Percentiles rank a stretch among this genome's conserved stretches.
Conservation (phyloP, 768 basidiomycete species). For the Boletus rex-veris region DNA sequence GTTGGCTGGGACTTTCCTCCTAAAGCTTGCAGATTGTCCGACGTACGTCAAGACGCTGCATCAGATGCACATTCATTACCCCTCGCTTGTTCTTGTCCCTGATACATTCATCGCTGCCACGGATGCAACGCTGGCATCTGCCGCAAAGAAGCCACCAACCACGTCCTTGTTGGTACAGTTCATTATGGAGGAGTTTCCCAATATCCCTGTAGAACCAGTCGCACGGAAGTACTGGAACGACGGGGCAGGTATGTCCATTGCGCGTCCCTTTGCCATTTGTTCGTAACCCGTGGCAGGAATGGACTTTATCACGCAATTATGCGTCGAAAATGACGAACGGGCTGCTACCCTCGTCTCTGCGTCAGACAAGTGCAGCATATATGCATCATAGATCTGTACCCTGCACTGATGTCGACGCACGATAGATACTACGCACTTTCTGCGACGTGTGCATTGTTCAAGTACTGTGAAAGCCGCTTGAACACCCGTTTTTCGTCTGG, state of each 20-base stretch:
- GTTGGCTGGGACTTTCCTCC: not conserved
- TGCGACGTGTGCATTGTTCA: slow-evolving; percentile 83
- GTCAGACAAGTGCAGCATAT: slow-evolving; percentile 67
- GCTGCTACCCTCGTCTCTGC: slow-evolving; percentile 76
- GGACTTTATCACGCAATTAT: slow-evolving; percentile 74
- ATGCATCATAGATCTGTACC: slow-evolving; percentile 16
- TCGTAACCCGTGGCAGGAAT: slow-evolving; percentile 46
- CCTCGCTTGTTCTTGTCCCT: slow-evolving; percentile 71
- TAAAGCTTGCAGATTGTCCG: slow-evolving; percentile 77
- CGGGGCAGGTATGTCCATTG: slow-evolving; percentile 49
- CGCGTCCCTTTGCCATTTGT: not conserved
- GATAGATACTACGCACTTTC: slow-evolving; percentile 85
- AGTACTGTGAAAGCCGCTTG: slow-evolving; percentile 67
- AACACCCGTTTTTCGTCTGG: slow-evolving; percentile 66
- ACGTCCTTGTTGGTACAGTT: slow-evolving; percentile 69
- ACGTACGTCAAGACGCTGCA: slow-evolving; percentile 88
- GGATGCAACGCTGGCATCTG: slow-evolving; percentile 46
- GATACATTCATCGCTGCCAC: slow-evolving; percentile 69
- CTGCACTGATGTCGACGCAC: slow-evolving; percentile 3
- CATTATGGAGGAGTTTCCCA: slow-evolving; percentile 71
- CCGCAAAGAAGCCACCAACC: slow-evolving; percentile 41
- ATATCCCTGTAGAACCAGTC: slow-evolving; percentile 63
- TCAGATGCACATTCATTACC: slow-evolving; percentile 76
- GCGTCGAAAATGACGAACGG: slow-evolving; percentile 76
- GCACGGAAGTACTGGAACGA: slow-evolving; percentile 86